Evolutionary conservation across 306 rosid species (phyloP).

Genomic region (Lathyrus oleraceus): DNA sequence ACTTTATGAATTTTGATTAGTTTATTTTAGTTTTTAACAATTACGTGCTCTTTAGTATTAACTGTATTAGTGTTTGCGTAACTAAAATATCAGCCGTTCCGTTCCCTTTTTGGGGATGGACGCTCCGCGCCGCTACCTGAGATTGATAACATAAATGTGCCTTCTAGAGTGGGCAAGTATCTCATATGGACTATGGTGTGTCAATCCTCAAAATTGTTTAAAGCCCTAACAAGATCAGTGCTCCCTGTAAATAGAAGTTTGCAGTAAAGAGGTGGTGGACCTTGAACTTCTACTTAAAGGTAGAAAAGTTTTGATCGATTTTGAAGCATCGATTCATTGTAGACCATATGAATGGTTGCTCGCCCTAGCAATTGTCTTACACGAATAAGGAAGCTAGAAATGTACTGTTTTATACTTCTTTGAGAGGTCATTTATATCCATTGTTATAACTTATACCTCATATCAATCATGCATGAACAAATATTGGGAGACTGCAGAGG

Average conservation of each 20-base stretch:
- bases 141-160: not conserved
- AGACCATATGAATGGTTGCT: not conserved
- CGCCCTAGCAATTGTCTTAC: not conserved
- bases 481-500: slow-evolving; percentile 2
- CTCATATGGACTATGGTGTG: not conserved
- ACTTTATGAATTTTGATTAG: too few species aligned
- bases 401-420: not conserved
- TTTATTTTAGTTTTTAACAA: too few species aligned
- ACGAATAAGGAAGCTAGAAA: not conserved
- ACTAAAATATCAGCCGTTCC: too few species aligned
- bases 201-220: not conserved
- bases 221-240: not conserved
- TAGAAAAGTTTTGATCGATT: not conserved
- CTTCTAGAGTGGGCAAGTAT: not conserved
- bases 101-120: too few species aligned
- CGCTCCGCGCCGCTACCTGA: too few species aligned
- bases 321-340: not conserved
- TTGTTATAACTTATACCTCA: not conserved
- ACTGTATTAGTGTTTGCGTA: too few species aligned
- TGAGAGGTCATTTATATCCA: not conserved
- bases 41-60: too few species aligned
- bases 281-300: too few species aligned
- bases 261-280: too few species aligned
- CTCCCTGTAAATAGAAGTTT: not conserved
- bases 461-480: slow-evolving; percentile 5